Conservation (phyloP, 768 basidiomycete species). For the Neoboletus subvelutipes region DNA sequence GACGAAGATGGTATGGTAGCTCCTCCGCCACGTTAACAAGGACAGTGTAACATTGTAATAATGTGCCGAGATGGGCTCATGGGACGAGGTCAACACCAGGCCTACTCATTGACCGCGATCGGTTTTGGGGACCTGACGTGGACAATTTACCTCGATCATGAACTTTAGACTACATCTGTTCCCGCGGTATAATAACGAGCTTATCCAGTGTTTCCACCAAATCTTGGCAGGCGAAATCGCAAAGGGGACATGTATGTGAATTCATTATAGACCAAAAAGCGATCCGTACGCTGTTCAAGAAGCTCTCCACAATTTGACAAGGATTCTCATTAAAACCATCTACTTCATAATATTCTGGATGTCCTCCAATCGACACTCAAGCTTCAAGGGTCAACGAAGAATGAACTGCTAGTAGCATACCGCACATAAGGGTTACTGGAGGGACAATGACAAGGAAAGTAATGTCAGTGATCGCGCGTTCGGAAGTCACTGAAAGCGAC, state of each 20-base stretch:
- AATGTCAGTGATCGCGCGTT: not conserved
- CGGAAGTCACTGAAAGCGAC: too few species aligned
- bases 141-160: too few species aligned
- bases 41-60: not conserved
- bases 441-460: too few species aligned
- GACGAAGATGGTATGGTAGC: too few species aligned
- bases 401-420: not conserved
- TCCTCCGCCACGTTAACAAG: not conserved
- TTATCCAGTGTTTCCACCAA: too few species aligned
- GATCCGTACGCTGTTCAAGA: too few species aligned
- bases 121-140: not conserved
- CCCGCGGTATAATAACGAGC: too few species aligned
- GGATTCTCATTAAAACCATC: not conserved
- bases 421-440: not conserved
- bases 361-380: not conserved
- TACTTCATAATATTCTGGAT: not conserved
- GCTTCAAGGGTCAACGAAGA: not conserved
- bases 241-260: not conserved
- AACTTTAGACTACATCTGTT: too few species aligned
- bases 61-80: not conserved
- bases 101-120: not conserved
- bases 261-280: not conserved
- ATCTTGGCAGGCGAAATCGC: not conserved
- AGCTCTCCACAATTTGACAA: too few species aligned
- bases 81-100: not conserved